Base-by-base conservation (phyloP, 305 asterid genomes). In the Vinca major region DNA sequence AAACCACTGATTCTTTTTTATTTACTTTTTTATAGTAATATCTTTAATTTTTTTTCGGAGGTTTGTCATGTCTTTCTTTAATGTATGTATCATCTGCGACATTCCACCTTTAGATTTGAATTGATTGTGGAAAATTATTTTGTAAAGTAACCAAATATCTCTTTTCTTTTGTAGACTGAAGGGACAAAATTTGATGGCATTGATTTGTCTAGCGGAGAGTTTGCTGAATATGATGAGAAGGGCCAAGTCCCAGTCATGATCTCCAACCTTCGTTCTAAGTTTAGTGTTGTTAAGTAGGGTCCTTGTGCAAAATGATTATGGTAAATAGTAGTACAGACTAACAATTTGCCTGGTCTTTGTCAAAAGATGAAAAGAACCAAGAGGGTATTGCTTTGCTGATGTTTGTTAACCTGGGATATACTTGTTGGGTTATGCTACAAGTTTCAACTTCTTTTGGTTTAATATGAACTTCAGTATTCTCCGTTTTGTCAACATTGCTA, bases 221-320 rank as follows among this genome's bases (percentile, higher is more conserved):
- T 73, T 62, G 73, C 84, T 17, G 99, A 91, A 63, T 94, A 91
- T 39, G 96, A 89, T 48, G 97, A 94, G 82, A 89, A 88, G 87
- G 98, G 99, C 12, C 85, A 84, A 77, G 83, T 86, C 70, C 95
- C 96, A 0, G 98, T 94, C 75, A 89, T 84, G 96, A 86, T 91
- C 78, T 89, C 96, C 74, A 88, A 88, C 77, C 82, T 82, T 41
- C 79, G 83, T 63, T 86, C 96, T n/a, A 78, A 55, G 62, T 91
- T 94, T 73, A 74, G 70, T 2, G 84, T 88, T 60, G 79, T 60
- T 58, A 88, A 86, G 85, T 87, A 91, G 86, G 71, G 13, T 36
- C 70, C 19, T 7, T 49, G 63, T 50, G 47, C 51, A 37, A 48
- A 20, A 7, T 14, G 20, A 39, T 6, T 63, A 21, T 26, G 52